Conservation (phyloP, 192 early-diverging fungal species). For the Mortierella alpina region DNA sequence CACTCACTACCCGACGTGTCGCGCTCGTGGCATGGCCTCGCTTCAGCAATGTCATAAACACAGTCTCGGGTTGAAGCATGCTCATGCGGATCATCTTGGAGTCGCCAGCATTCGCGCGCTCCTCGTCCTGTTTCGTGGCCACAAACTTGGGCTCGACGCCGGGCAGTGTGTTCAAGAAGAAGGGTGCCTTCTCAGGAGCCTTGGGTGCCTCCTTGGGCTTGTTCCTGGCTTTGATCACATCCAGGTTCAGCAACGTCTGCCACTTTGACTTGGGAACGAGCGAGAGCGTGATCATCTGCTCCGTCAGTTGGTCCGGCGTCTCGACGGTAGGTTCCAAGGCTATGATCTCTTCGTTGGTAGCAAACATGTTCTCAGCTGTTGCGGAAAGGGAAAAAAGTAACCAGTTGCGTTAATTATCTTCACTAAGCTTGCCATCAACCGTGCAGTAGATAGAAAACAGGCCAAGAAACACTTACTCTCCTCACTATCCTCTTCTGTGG, state of each 20-base stretch:
- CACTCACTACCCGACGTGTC: slow-evolving; percentile 44
- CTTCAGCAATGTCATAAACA: slow-evolving; percentile 70
- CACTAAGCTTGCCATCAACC: not conserved
- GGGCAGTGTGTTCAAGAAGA: slow-evolving; percentile 89
- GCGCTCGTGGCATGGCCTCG: slow-evolving; percentile 55
- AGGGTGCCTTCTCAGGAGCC: slow-evolving; percentile 89
- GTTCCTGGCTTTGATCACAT: slow-evolving; percentile 94
- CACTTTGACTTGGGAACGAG: slow-evolving; percentile 84
- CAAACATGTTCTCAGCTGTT: slow-evolving; percentile 33
- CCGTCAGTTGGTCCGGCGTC: slow-evolving; percentile 71
- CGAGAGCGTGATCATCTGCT: slow-evolving; percentile 90
- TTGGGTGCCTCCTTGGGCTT: slow-evolving; percentile 91
- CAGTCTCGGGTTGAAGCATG: slow-evolving; percentile 66
- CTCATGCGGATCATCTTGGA: slow-evolving; percentile 57
- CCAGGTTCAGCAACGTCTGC: slow-evolving; percentile 91
- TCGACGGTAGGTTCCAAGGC: slow-evolving; percentile 48
- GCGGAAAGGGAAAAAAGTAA: not conserved
- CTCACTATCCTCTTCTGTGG: slow-evolving; percentile 63
- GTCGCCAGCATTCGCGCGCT: slow-evolving; percentile 28
- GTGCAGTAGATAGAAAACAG: not conserved
- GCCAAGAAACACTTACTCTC: slow-evolving; percentile 42
- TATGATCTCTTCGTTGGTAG: slow-evolving; percentile 42
- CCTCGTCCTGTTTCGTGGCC: slow-evolving; percentile 55
- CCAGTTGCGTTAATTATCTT: not conserved
- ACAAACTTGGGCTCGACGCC: slow-evolving; percentile 79